Conservation (phyloP, 192 early-diverging fungal species). For the Paraglomus brasilianum region DNA sequence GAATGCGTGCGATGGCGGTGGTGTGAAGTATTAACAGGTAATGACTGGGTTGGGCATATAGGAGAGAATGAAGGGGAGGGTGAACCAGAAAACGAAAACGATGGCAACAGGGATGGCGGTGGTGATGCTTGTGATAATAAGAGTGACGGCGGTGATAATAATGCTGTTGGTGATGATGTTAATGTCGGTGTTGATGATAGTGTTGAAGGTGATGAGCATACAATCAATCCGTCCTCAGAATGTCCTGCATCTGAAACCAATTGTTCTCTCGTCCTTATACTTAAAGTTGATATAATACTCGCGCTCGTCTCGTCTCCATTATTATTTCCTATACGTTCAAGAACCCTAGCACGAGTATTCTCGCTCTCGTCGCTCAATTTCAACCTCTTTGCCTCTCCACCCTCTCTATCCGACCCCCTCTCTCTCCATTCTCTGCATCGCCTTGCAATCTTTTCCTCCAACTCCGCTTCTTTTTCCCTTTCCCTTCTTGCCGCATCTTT, state of each 20-base stretch:
- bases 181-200: neutral
- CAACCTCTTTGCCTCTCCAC: too few species aligned
- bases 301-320: constrained; percentile 21
- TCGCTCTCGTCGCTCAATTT: too few species aligned
- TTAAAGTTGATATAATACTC: neutral
- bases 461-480: too few species aligned
- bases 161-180: constrained; percentile 28
- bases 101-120: neutral
- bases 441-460: too few species aligned
- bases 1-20: neutral
- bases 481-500: constrained; percentile 42
- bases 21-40: too few species aligned
- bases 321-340: too few species aligned
- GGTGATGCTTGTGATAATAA: constrained; percentile 15
- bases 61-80: constrained; percentile 5
- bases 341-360: too few species aligned
- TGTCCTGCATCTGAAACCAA: constrained; percentile 14
- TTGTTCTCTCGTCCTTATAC: constrained; percentile 32
- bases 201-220: neutral
- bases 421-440: too few species aligned
- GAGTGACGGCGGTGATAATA: constrained; percentile 15
- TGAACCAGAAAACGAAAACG: neutral
- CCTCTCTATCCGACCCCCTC: too few species aligned
- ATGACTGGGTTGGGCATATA: too few species aligned
- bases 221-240: neutral